Base-by-base conservation (phyloP, 2,329 filamentous ascomycete genomes). In the Aspergillus sp. region DNA sequence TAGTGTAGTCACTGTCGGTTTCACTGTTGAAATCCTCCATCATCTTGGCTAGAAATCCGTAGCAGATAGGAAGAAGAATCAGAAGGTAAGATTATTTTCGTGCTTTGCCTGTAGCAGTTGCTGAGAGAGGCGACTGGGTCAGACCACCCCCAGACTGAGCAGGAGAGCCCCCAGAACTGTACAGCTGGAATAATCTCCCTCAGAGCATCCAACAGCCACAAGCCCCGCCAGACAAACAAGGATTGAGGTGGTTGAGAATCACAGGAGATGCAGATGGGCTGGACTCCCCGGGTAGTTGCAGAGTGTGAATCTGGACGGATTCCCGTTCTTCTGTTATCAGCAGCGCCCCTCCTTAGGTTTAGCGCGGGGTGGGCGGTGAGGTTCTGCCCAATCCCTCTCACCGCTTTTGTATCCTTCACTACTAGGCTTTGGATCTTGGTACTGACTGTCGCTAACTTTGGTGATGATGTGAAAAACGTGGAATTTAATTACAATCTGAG, bases 11-110 rank as follows among this genome's bases (percentile, higher is more conserved):
- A 75, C 92, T 96, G 71, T 99, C 94, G 11, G 92, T 95, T 75
- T 99, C 94, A 70, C 91, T 96, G 61, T 90, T 92, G 75, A 94
- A 97, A 76, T 97, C 93, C 72, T 97, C 94, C 94, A 97, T 97
- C 65, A 60, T 69, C 46, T 52, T 63, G 49, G 49, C 47, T 22
- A 16, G 10, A 24, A 35, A 22, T 48, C 19, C 35, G 33, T 32
- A 45, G 43, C 11, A 44, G 22, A 22, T 7, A 36, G 32, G 24
- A 35, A 40, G 17, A 43, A 40, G 38, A 35, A 49, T 51, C 51
- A 45, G 41, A 33, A 52, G 47, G 40, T 48, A 58, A 56, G 45
- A 57, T 51, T 58, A 57, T 54, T 56, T 55, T 50, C 53, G 57
- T 48, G 51, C 51, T 59, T 59, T 54, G 57, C 54, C 54, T 59